These are phyloP conservation scores for Neurospora intermedia DNA, from an alignment of 495 filamentous ascomycete genomes.

Conservation along the genomic window DNA sequence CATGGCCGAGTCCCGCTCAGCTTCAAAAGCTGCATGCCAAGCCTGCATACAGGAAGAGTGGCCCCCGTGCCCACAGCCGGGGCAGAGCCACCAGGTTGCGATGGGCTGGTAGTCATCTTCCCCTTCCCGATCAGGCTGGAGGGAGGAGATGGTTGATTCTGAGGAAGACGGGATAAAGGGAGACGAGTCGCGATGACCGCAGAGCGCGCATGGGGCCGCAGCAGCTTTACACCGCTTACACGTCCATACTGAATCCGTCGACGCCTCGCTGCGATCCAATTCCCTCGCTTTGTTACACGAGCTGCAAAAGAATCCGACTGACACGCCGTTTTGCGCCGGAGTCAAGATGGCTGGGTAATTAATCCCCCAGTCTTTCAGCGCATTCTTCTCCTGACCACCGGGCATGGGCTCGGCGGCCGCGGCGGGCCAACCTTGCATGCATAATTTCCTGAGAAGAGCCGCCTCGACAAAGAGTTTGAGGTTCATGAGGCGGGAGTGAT, in stretches of 20 bases:
- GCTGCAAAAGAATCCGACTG: conserved; percentile 38
- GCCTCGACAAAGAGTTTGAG: conserved; percentile 59
- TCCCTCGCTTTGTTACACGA: conserved; percentile 43
- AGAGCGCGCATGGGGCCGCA: conserved; percentile 36
- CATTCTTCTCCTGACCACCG: not conserved
- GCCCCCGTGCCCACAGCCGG: conserved; percentile 65
- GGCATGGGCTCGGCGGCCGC: conserved; percentile 7
- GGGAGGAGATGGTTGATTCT: not conserved
- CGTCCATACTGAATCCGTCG: conserved; percentile 33
- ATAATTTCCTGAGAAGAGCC: conserved; percentile 56
- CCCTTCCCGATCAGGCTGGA: not conserved
- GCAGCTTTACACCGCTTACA: conserved; percentile 33
- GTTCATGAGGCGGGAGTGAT: conserved; percentile 52
- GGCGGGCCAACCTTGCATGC: conserved; percentile 38
- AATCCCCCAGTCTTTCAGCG: conserved; percentile 28
- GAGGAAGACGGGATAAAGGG: conserved; percentile 6
- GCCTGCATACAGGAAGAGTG: conserved; percentile 56
- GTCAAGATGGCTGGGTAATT: conserved; percentile 52
- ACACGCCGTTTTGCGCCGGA: conserved; percentile 38
- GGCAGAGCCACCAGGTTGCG: conserved; percentile 57
- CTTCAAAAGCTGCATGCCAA: conserved; percentile 43
- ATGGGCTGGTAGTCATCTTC: conserved; percentile 13
- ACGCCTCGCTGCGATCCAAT: conserved; percentile 27
- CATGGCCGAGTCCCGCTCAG: conserved; percentile 3
- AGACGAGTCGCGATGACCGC: conserved; percentile 27